A percentile compares a stretch with the other conserved stretches of the same genome.
These are phyloP conservation scores for Exophiala alcalophila DNA, from an alignment of 2,329 filamentous ascomycete species.

Conservation along the genomic window DNA sequence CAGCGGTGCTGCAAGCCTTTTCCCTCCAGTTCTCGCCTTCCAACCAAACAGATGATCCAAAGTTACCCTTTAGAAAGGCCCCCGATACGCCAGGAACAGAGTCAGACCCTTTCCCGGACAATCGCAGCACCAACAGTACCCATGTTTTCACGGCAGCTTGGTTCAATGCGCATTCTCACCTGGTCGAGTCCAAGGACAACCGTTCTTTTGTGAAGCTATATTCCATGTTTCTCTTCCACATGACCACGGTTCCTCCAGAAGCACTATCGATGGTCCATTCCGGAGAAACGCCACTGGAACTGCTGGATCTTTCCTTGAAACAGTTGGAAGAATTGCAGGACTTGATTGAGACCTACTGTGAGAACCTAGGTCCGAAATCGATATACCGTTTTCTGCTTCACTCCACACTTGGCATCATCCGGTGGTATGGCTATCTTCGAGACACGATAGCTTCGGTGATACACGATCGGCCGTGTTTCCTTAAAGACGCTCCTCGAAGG, in stretches of 20 bases:
- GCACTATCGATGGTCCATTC: not conserved
- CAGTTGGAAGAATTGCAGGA: conserved; percentile 15
- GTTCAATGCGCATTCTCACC: conserved; percentile 14
- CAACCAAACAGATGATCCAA: not conserved
- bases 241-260: conserved; percentile 17
- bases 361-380: conserved; percentile 5
- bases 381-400: conserved; percentile 19
- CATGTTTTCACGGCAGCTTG: conserved; percentile 16
- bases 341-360: conserved; percentile 11
- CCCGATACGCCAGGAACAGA: not conserved
- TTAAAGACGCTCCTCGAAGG: conserved; percentile 11
- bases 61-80: conserved; percentile 1
- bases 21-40: conserved; percentile 16
- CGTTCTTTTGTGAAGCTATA: conserved; percentile 19
- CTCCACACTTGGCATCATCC: conserved; percentile 15
- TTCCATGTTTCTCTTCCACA: conserved; percentile 19
- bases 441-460: conserved; percentile 19
- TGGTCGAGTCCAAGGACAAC: conserved; percentile 5
- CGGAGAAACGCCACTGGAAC: conserved; percentile 5
- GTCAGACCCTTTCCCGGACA: not conserved
- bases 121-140: conserved; percentile 8
- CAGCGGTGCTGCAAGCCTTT: conserved; percentile 17
- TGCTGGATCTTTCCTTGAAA: conserved; percentile 11
- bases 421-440: conserved; percentile 17
- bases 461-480: conserved; percentile 9